Conservation (phyloP, 2,329 filamentous ascomycete species). For the Cytospora piceae region DNA sequence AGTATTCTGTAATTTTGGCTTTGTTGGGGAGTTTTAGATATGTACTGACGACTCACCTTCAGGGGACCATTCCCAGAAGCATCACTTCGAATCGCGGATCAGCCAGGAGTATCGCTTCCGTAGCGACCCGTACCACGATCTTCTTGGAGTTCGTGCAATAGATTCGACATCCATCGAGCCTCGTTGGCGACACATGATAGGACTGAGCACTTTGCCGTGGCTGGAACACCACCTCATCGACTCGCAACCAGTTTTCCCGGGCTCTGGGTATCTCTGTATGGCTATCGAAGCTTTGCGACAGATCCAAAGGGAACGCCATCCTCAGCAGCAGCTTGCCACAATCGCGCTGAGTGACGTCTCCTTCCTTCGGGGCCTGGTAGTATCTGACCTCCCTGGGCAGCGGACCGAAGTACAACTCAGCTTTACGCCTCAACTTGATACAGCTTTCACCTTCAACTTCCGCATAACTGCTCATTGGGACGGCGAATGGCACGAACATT, state of each 20-base stretch:
- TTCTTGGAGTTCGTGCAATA: neutral
- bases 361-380: conserved; percentile 6
- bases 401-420: conserved; percentile 11
- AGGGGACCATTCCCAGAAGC: conserved; percentile 12
- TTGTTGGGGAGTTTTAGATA: neutral
- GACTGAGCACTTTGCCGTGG: conserved; percentile 3
- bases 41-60: neutral
- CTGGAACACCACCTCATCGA: conserved; percentile 25
- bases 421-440: neutral
- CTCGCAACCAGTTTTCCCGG: neutral
- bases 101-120: conserved; percentile 38
- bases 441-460: neutral
- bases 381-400: conserved; percentile 18
- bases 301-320: neutral
- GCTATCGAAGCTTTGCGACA: conserved; percentile 38
- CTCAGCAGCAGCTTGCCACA: neutral
- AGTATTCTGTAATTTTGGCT: neutral
- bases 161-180: neutral
- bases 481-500: conserved; percentile 11
- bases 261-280: conserved; percentile 43
- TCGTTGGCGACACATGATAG: conserved; percentile 11
- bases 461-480: neutral
- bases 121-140: conserved; percentile 39
- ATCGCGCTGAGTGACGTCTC: neutral
- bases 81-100: conserved; percentile 31